phyloP scores from a whole-genome alignment of 2,329 filamentous ascomycete genomes.

The Neofusicoccum sp. region DNA sequence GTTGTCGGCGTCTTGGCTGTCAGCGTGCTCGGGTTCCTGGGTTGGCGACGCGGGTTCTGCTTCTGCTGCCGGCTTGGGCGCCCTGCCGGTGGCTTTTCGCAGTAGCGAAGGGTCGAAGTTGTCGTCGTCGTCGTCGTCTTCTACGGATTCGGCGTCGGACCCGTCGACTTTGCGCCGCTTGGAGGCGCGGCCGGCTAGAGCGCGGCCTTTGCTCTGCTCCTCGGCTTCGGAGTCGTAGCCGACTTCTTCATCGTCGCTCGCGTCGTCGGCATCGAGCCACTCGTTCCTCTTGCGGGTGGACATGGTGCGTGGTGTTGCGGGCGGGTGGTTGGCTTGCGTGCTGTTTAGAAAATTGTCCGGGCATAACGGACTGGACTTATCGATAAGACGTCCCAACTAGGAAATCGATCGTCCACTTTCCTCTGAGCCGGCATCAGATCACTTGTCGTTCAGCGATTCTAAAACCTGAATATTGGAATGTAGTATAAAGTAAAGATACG shows the following conservation, averaged over 20 bases:
- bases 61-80: not conserved
- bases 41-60: conserved; percentile 1
- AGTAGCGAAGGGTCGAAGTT: conserved; percentile 2
- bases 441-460: no score
- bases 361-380: not conserved
- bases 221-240: conserved; percentile 67
- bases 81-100: conserved; percentile 6
- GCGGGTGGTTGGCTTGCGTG: not conserved
- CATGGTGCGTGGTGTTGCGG: conserved; percentile 47
- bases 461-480: no score
- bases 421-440: no score
- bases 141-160: conserved; percentile 23
- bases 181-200: conserved; percentile 43
- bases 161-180: conserved; percentile 64
- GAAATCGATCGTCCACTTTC: not conserved
- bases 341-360: conserved; percentile 8
- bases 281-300: conserved; percentile 68
- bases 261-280: conserved; percentile 58
- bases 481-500: no score
- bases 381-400: not conserved
- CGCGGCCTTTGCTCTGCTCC: conserved; percentile 64
- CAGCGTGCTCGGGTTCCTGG: conserved; percentile 20
- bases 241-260: conserved; percentile 40
- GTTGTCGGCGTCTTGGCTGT: conserved; percentile 30
- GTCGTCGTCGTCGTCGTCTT: conserved; percentile 22